Evolutionary conservation across 2,329 filamentous ascomycete genomes (phyloP).

Genomic region (Claviceps maximensis): DNA sequence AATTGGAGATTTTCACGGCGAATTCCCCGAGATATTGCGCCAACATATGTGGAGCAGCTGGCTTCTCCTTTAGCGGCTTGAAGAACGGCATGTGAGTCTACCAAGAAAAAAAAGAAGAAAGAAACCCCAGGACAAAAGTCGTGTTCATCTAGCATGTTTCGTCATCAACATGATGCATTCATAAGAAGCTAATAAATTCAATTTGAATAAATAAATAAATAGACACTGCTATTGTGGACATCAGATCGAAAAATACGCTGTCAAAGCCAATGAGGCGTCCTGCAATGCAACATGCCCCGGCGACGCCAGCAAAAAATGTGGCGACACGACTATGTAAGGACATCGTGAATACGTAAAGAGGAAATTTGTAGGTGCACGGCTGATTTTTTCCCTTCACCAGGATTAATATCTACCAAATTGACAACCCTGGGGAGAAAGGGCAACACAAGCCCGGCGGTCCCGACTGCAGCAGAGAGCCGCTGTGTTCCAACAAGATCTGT

Average conservation of each 20-base stretch:
- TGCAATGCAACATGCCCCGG: background rate
- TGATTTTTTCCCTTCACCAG: background rate
- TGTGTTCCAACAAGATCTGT: constrained; percentile 29
- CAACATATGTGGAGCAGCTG: constrained; percentile 9
- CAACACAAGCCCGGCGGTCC: constrained; percentile 2
- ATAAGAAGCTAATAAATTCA: background rate
- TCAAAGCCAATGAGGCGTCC: background rate
- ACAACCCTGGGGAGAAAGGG: background rate
- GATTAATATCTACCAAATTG: background rate
- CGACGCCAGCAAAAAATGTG: background rate
- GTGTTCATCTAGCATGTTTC: too few species aligned
- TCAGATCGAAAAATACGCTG: background rate
- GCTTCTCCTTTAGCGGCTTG: constrained; percentile 7
- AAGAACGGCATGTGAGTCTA: constrained; percentile 7
- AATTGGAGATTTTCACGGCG: background rate
- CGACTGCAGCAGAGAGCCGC: constrained; percentile 14
- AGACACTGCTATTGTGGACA: background rate
- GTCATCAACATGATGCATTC: too few species aligned
- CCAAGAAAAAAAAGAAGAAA: background rate
- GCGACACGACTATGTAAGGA: background rate
- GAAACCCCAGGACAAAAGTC: too few species aligned
- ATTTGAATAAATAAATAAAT: background rate
- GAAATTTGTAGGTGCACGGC: background rate
- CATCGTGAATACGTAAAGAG: background rate
- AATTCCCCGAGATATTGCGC: constrained; percentile 8